Evolutionary conservation across 148 eudicot species (phyloP).

Genomic region (Camellia granthamiana): DNA sequence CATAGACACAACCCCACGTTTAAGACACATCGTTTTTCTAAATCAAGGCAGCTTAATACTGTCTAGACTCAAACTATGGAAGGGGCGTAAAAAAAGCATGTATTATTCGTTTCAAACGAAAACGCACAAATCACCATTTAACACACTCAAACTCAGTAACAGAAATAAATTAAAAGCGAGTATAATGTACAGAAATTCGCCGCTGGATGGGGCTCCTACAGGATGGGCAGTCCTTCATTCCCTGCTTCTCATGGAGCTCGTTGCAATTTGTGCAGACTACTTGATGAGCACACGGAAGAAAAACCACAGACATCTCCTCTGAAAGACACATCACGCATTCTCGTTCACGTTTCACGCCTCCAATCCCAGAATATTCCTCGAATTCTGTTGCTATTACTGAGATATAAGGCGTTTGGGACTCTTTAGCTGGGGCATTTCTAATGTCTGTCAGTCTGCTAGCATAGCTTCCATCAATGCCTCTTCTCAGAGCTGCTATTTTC

Average conservation of each 20-base stretch:
- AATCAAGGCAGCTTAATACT: slow-evolving; percentile 7
- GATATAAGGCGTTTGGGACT: slow-evolving; percentile 20
- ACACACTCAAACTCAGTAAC: slow-evolving; percentile 15
- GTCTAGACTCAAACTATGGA: neutral
- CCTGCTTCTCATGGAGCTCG: slow-evolving; percentile 92
- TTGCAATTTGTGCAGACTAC: slow-evolving; percentile 89
- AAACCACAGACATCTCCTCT: slow-evolving; percentile 93
- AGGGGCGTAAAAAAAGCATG: neutral
- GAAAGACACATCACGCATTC: slow-evolving; percentile 99
- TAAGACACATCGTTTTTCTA: neutral
- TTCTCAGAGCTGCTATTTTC: slow-evolving; percentile 78
- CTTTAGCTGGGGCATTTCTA: slow-evolving; percentile 32
- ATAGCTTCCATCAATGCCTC: slow-evolving; percentile 66
- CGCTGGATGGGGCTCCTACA: slow-evolving; percentile 71
- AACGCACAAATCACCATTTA: slow-evolving; percentile 17
- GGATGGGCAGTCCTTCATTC: slow-evolving; percentile 98
- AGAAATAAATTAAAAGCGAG: slow-evolving; percentile 40
- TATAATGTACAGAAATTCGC: slow-evolving; percentile 70
- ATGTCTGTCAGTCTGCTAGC: slow-evolving; percentile 34
- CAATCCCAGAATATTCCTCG: slow-evolving; percentile 36
- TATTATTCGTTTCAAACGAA: slow-evolving; percentile 9
- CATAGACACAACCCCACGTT: slow-evolving; percentile 3
- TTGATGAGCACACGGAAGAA: slow-evolving; percentile 98
- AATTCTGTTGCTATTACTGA: slow-evolving; percentile 22
- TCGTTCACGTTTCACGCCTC: slow-evolving; percentile 85